Base-by-base conservation (phyloP, 768 basidiomycete species). In the Tulasnella sp. region DNA sequence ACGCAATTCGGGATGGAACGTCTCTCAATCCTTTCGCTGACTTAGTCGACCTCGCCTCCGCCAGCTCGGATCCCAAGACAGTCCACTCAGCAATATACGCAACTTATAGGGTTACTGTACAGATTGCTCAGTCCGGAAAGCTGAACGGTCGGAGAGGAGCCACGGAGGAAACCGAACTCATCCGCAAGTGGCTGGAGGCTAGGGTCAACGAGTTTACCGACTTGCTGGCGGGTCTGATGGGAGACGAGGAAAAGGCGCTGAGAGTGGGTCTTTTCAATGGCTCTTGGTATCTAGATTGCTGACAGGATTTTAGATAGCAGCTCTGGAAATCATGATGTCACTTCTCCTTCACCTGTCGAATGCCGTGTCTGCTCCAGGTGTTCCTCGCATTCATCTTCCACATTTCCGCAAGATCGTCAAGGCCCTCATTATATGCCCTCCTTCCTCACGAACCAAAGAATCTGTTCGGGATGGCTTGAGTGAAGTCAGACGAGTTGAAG, bases 151-250 rank as follows among this genome's bases (percentile, higher is more conserved):
- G 85, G 37, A 87, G 86, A 20, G 85, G 88, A 44, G 90, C 89
- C 37, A 88, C 88, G 20, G 88, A 89, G 55, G 89, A 89, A 81
- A 86, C 88, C 23, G 86, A 86, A 79, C 83, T 86, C 15, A 92
- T 95, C 9, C 89, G 91, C 80, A 85, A 86, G 35, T 98, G 96
- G 96, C 84, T 96, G 73, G 90, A 90, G 87, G 93, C 91, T 79
- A 86, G 90, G 61, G 85, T 96, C 73, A 88, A 91, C 74, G 85
- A 87, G 2, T 98, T 92, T 83, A 87, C 90, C 67, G 88, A 89
- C 40, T 87, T 93, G 71, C 85, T 98, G 71, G 87, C 87, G 20
- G 89, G 91, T 1, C 83, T 96, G 39, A 82, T 97, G 80, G 88
- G 92, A 82, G 93, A 95, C 80, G 89, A 91, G 29, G 95, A 98